A percentile compares a stretch with the other conserved stretches of the same genome.
Evolutionary conservation across 2,329 filamentous ascomycete genomes (phyloP).

Genomic region (Xylaria sp.): DNA sequence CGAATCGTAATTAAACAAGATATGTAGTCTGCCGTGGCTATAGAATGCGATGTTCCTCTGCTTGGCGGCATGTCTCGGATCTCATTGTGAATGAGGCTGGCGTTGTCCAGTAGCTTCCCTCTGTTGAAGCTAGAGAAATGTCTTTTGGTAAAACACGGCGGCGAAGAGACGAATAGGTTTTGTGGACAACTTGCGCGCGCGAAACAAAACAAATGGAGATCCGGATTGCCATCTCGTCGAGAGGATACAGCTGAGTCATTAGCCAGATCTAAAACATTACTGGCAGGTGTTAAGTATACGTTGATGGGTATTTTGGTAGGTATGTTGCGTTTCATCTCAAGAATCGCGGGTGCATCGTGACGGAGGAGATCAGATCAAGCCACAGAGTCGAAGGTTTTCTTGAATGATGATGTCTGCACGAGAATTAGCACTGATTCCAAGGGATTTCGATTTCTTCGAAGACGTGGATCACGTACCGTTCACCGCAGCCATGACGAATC

Average conservation of each 20-base stretch:
- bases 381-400: constrained; percentile 94
- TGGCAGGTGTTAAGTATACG: constrained; percentile 27
- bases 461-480: constrained; percentile 63
- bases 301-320: constrained; percentile 24
- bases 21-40: constrained; percentile 41
- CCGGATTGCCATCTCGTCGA: constrained; percentile 26
- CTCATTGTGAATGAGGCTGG: constrained; percentile 20
- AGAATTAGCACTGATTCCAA: constrained; percentile 37
- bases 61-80: constrained; percentile 23
- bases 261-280: constrained; percentile 32
- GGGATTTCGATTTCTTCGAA: not conserved
- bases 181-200: constrained; percentile 25
- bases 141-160: constrained; percentile 23
- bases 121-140: constrained; percentile 17
- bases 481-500: constrained; percentile 99
- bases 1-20: constrained; percentile 49
- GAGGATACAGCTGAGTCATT: constrained; percentile 30
- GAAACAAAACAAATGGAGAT: constrained; percentile 31
- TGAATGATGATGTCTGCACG: constrained; percentile 94
- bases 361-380: constrained; percentile 73
- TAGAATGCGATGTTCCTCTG: constrained; percentile 29
- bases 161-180: constrained; percentile 20
- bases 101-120: constrained; percentile 22
- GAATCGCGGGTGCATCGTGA: constrained; percentile 1
- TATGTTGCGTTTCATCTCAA: constrained; percentile 11